Evolutionary conservation across 306 rosid genomes (phyloP), one percentile per base, ranked within the genome.

Genomic region (Biancaea sappan): DNA sequence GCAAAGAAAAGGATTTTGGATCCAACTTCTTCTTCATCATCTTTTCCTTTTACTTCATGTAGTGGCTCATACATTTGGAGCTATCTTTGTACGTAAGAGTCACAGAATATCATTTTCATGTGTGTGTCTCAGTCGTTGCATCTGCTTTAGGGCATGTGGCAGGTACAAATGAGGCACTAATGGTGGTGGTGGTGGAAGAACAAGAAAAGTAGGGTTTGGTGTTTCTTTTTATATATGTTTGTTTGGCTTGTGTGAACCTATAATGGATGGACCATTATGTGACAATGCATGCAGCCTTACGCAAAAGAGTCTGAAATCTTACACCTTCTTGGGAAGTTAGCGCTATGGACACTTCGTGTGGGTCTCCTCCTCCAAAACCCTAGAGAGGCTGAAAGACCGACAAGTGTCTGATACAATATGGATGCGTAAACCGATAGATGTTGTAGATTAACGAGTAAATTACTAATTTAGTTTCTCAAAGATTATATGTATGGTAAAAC

Each of bases 41-140:
- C n/a, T 5, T 43, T 14, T 35, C 0, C 16, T 26, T 60, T 32
- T n/a, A n/a, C 40, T n/a, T 59, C 66, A 11, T 37, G 69, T 28
- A 38, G 31, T 62, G 83, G 80, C 80, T 47, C 53, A 4, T 15
- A n/a, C 18, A 9, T 73, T 73, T 80, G 83, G 75, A 75, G 12
- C 40, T 66, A 46, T 58, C 65, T 14, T 37, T 6, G 66, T 73
- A 57, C 65, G 31, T 46, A 56, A 51, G 21, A 57, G 54, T 38
- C 51, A 38, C 19, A 54, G 75, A 72, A 72, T 74, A 38, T 74
- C 8, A 62, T 29, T 61, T 34, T 38, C n/a, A n/a, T n/a, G n/a
- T n/a, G n/a, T 19, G 13, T 29, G 64, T 56, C 52, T 11, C 44
- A 8, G 51, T 46, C 44, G 44, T 46, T 54, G 44, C 43, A 35